Conservation (phyloP, 2,329 filamentous ascomycete species). For the Dactylellina haptotyla region DNA sequence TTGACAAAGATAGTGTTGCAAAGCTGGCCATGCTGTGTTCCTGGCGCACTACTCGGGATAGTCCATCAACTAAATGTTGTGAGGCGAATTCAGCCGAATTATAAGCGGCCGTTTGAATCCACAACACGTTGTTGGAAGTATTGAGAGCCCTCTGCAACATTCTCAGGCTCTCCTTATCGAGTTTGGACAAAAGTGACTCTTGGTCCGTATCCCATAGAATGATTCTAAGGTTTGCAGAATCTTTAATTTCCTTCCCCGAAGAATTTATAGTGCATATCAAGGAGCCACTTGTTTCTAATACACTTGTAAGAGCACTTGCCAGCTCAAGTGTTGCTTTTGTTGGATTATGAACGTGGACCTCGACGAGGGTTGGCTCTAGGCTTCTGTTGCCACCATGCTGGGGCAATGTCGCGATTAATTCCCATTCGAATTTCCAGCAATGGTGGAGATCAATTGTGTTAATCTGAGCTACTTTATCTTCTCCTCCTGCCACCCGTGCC, state of each 20-base stretch:
- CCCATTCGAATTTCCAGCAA: slow-evolving; percentile 33
- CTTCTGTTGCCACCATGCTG: too few relatives aligned
- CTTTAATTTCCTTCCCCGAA: background rate
- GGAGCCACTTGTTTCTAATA: background rate
- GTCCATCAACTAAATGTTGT: slow-evolving; percentile 27
- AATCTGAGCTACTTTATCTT: background rate
- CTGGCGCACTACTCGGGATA: slow-evolving; percentile 33
- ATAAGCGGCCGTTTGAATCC: slow-evolving; percentile 24
- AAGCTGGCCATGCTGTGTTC: slow-evolving; percentile 32
- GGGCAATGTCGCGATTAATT: background rate
- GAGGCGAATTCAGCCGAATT: slow-evolving; percentile 5
- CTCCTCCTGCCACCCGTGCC: slow-evolving; percentile 8
- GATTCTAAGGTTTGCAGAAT: slow-evolving; percentile 4
- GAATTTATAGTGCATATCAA: background rate
- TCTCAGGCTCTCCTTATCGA: background rate
- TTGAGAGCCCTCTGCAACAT: background rate
- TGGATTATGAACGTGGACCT: slow-evolving; percentile 29
- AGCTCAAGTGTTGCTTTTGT: background rate
- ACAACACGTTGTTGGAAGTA: slow-evolving; percentile 20
- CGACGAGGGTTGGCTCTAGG: background rate
- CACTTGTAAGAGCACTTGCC: background rate
- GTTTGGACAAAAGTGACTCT: slow-evolving; percentile 1
- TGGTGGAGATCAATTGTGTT: slow-evolving; percentile 9
- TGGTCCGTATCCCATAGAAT: slow-evolving; percentile 28
- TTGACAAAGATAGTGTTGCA: slow-evolving; percentile 23